phyloP scores from a whole-genome alignment of 768 basidiomycete genomes.

The Mycena vitilis region DNA sequence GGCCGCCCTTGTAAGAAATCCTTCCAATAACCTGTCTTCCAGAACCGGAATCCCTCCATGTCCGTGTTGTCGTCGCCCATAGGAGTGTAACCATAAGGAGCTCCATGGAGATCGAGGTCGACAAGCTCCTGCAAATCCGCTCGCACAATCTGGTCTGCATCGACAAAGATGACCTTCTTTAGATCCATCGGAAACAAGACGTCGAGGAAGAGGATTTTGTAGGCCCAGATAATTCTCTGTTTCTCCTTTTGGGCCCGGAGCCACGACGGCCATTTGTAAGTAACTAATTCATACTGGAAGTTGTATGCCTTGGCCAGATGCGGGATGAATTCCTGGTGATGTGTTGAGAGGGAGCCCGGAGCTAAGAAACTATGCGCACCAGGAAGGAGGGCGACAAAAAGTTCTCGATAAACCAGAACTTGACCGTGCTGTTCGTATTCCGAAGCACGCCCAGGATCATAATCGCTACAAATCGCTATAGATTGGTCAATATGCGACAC shows the following conservation, averaged over 20 bases:
- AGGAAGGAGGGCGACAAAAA: conserved; percentile 98
- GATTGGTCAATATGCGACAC: conserved; percentile 20
- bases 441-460: conserved; percentile 97
- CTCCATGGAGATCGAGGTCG: conserved; percentile 91
- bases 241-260: conserved; percentile 97
- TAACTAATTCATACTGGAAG: conserved; percentile 97
- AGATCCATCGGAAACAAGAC: conserved; percentile 99
- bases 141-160: conserved; percentile 97
- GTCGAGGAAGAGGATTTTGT: conserved; percentile 99
- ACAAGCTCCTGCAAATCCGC: conserved; percentile 95
- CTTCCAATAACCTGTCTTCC: conserved; percentile 98
- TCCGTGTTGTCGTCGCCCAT: conserved; percentile 97
- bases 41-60: conserved; percentile 98
- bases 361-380: conserved; percentile 54
- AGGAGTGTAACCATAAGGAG: conserved; percentile 95
- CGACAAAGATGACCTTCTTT: conserved; percentile 99
- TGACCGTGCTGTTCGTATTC: conserved; percentile 94
- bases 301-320: conserved; percentile 91
- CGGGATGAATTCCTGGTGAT: conserved; percentile 88
- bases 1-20: conserved; percentile 85
- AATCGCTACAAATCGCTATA: conserved; percentile 94
- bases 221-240: conserved; percentile 98
- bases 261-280: conserved; percentile 99
- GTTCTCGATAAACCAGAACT: conserved; percentile 99
- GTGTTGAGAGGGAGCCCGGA: conserved; percentile 1